Conservation (phyloP, 2,329 filamentous ascomycete genomes). For the Apiospora kogelbergensis region DNA sequence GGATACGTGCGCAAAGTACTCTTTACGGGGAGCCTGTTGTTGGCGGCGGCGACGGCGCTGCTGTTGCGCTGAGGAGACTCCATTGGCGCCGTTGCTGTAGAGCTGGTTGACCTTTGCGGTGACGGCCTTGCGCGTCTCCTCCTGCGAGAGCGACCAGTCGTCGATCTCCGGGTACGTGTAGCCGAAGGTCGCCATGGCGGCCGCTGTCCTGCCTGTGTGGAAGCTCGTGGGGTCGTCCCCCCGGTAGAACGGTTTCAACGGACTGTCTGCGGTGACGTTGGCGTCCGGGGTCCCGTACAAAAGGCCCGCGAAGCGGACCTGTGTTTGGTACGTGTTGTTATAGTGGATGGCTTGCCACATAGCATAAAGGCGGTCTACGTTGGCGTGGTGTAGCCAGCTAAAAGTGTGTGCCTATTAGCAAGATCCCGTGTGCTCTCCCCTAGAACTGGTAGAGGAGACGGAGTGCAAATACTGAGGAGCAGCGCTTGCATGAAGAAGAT, state of each 20-base stretch:
- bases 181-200: slow-evolving; percentile 33
- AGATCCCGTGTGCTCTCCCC: background rate
- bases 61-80: background rate
- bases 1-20: slow-evolving; percentile 37
- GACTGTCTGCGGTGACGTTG: slow-evolving; percentile 43
- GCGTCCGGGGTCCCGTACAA: slow-evolving; percentile 42
- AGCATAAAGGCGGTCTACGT: slow-evolving; percentile 61
- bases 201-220: slow-evolving; percentile 41
- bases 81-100: slow-evolving; percentile 29
- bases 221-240: slow-evolving; percentile 28
- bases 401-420: background rate
- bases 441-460: too few species aligned
- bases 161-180: slow-evolving; percentile 42
- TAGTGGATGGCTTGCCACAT: slow-evolving; percentile 45
- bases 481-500: background rate
- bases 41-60: background rate
- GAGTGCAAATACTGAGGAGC: too few species aligned
- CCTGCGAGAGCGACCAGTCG: slow-evolving; percentile 53
- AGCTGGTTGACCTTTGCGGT: slow-evolving; percentile 60
- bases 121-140: slow-evolving; percentile 61
- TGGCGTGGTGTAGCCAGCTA: slow-evolving; percentile 53
- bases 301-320: slow-evolving; percentile 28
- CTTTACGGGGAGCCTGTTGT: background rate
- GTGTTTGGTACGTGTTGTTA: slow-evolving; percentile 28
- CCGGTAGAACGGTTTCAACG: slow-evolving; percentile 51